Evolutionary conservation across 2,329 filamentous ascomycete genomes (phyloP), one percentile per base, ranked within the genome.

Genomic region (Microdochium trichocladiopsis): DNA sequence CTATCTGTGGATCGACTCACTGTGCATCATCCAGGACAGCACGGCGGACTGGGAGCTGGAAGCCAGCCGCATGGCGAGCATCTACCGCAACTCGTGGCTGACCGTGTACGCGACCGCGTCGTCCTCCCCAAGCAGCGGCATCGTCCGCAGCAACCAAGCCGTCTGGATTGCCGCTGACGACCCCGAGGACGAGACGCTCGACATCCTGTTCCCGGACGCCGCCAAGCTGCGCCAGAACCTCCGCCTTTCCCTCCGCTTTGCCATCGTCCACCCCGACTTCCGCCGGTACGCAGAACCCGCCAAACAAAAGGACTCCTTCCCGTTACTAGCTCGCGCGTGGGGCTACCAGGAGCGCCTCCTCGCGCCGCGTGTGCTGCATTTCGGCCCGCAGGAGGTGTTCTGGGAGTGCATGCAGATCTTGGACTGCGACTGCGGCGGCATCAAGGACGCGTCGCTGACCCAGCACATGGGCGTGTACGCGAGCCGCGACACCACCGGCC

Each of bases 21-120:
- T 58, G 23, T 57, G 55, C 37, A 58, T 58, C 48, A 47, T 55
- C 14, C 57, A 58, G 47, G 54, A 55, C n/a, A 50, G 53, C 18
- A 14, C 14, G 2, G 41, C 28, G 9, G 56, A 56, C 47, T 56
- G 51, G 54, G 43, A 50, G 25, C 36, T 36, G 8, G 56, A 60
- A 50, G 54, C 55, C 21, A 49, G 37, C 21, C 24, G 51, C 23
- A 60, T 60, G 58, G 53, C 52, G n/a, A 49, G 48, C 11, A 53
- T 57, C n/a, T 60, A 60, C 25, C 50, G 52, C 14, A 51, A 55
- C 25, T 52, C 55, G n/a, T 52, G 53, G 23, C 31, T 55, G 2
- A 58, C 58, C 43, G 51, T 53, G 24, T 51, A 51, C 23, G 50
- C 50, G 16, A 51, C 28, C 47, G 54, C 45, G 23, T 54, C 49